Percentiles rank a stretch among this genome's conserved stretches.
Evolutionary conservation across 2,329 filamentous ascomycete species (phyloP).

Genomic region (Mariannaea elegans): DNA sequence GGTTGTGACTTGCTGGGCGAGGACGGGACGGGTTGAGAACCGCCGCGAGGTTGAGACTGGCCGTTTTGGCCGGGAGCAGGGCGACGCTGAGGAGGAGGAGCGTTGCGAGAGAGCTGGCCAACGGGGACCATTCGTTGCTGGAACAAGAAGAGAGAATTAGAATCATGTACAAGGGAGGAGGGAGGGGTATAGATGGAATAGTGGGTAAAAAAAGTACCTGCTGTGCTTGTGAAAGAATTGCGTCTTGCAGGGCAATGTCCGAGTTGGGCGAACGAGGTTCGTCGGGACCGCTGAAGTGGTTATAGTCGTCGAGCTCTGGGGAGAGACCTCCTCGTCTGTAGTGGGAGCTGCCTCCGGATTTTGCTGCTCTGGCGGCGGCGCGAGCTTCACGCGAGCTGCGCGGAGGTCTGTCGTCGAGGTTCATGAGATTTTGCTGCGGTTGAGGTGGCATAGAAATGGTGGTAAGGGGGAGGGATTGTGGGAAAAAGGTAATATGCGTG

Average conservation of each 20-base stretch:
- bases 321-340: conserved; percentile 38
- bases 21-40: conserved; percentile 14
- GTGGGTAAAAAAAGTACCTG: conserved; percentile 29
- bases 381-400: conserved; percentile 39
- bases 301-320: conserved; percentile 37
- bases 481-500: not conserved
- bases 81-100: conserved; percentile 31
- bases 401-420: conserved; percentile 26
- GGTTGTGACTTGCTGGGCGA: conserved; percentile 25
- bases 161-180: too few relatives aligned
- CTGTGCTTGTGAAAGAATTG: conserved; percentile 41
- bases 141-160: not conserved
- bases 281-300: conserved; percentile 33
- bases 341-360: conserved; percentile 35
- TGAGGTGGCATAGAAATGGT: conserved; percentile 16
- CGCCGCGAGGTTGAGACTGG: conserved; percentile 16
- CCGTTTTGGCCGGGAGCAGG: conserved; percentile 17
- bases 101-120: conserved; percentile 32
- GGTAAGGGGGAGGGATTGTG: not conserved
- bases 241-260: conserved; percentile 41
- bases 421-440: conserved; percentile 19
- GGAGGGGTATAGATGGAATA: not conserved
- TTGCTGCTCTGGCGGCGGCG: conserved; percentile 34
- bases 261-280: conserved; percentile 39
- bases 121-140: conserved; percentile 41